A percentile compares a stretch with the other conserved stretches of the same genome.
phyloP scores from a whole-genome alignment of 768 basidiomycete species.

The Agrocybe praecox region DNA sequence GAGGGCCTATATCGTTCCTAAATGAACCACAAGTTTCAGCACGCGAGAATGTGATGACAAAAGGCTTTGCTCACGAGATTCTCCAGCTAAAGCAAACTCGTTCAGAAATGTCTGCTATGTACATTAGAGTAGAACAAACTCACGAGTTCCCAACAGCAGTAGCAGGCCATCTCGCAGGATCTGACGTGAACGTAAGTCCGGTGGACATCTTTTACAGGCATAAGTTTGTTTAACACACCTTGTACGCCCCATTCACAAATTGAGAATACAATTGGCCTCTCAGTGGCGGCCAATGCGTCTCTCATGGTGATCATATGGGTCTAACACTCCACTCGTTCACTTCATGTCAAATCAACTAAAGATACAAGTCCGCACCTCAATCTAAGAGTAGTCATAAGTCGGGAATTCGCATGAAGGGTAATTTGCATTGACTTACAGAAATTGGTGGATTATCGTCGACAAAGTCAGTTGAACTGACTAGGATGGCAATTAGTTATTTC shows the following conservation, averaged over 20 bases:
- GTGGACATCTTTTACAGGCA: not conserved
- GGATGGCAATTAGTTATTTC: not conserved
- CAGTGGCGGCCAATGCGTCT: constrained; percentile 44
- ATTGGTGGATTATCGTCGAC: constrained; percentile 48
- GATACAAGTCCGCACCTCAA: constrained; percentile 28
- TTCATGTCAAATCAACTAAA: not conserved
- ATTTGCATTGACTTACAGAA: constrained; percentile 24
- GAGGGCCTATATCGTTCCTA: constrained; percentile 51
- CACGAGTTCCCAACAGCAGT: constrained; percentile 48
- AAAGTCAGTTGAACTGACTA: constrained; percentile 44
- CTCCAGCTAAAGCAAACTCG: constrained; percentile 32
- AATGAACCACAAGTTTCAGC: not conserved
- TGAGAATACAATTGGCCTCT: constrained; percentile 50
- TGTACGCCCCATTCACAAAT: constrained; percentile 55
- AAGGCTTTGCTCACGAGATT: constrained; percentile 37
- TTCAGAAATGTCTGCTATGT: not conserved
- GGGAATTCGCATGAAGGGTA: not conserved
- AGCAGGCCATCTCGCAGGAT: constrained; percentile 53
- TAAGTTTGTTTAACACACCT: constrained; percentile 19
- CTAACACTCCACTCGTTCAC: constrained; percentile 19
- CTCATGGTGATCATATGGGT: constrained; percentile 47
- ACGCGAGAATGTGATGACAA: not conserved
- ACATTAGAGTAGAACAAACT: constrained; percentile 5
- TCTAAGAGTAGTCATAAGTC: constrained; percentile 22
- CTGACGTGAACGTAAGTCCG: constrained; percentile 17